Evolutionary conservation across 2,329 filamentous ascomycete species (phyloP).

Genomic region (Chaetomium sp.): DNA sequence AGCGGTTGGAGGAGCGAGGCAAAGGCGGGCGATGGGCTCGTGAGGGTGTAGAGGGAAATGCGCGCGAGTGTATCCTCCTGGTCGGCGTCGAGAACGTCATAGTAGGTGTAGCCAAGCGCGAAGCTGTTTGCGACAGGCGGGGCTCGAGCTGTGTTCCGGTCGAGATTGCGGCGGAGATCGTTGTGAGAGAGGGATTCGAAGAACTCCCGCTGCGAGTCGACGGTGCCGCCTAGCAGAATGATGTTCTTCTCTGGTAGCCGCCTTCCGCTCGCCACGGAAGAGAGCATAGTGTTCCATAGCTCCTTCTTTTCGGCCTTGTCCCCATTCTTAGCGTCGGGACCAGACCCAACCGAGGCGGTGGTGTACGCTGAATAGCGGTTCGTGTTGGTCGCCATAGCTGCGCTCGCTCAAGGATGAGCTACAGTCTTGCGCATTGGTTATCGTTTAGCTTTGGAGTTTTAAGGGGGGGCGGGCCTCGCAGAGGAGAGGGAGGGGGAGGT

Average conservation of each 20-base stretch:
- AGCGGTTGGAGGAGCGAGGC: constrained; percentile 76
- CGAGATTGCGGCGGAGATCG: constrained; percentile 47
- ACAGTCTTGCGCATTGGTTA: constrained; percentile 9
- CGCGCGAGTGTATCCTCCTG: constrained; percentile 91
- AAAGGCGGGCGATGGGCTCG: constrained; percentile 77
- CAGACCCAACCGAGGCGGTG: constrained; percentile 45
- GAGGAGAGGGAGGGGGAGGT: not conserved
- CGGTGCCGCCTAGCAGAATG: constrained; percentile 74
- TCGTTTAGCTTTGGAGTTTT: not conserved
- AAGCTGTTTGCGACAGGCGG: constrained; percentile 87
- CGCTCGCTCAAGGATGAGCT: constrained; percentile 10
- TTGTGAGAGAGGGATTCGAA: constrained; percentile 57
- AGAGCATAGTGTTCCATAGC: constrained; percentile 91
- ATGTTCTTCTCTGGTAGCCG: constrained; percentile 87
- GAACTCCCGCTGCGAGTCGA: constrained; percentile 79
- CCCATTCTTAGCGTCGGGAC: constrained; percentile 51
- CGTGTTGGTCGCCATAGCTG: constrained; percentile 43
- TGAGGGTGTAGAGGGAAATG: constrained; percentile 81
- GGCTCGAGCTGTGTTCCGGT: constrained; percentile 51
- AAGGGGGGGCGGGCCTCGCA: not conserved
- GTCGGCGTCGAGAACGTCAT: constrained; percentile 87
- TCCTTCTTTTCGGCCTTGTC: constrained; percentile 66
- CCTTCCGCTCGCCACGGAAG: constrained; percentile 84
- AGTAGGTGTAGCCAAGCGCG: constrained; percentile 89
- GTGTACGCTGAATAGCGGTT: constrained; percentile 56